A percentile compares a stretch with the other conserved stretches of the same genome.
These are phyloP conservation scores for Yarrowia sp. DNA, from an alignment of 805 yeast genomes.

Conservation along the genomic window DNA sequence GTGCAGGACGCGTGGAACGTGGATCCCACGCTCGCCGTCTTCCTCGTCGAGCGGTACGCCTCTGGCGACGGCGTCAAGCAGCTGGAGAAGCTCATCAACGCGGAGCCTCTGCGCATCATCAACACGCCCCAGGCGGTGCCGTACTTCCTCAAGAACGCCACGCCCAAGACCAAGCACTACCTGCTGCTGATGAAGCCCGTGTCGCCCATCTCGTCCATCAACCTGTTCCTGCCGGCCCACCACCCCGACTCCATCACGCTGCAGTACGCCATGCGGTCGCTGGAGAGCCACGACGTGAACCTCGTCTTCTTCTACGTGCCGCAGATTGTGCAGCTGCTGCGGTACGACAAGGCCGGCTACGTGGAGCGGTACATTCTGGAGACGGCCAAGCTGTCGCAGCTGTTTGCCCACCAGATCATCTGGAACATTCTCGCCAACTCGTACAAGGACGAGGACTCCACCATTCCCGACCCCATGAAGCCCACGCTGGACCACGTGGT, in stretches of 20 bases:
- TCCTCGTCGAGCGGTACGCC: conserved; percentile 59
- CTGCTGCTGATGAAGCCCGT: conserved; percentile 68
- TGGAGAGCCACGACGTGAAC: conserved; percentile 83
- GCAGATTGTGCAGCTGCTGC: conserved; percentile 88
- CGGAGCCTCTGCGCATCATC: conserved; percentile 59
- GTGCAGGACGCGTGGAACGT: conserved; percentile 59
- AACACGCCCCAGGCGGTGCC: conserved; percentile 58
- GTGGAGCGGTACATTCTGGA: conserved; percentile 86
- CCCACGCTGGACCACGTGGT: conserved; percentile 78
- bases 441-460: conserved; percentile 83
- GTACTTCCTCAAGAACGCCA: conserved; percentile 45
- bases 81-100: conserved; percentile 48
- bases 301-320: conserved; percentile 95
- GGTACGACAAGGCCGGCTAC: conserved; percentile 80
- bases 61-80: conserved; percentile 40
- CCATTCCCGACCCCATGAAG: conserved; percentile 74
- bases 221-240: conserved; percentile 73
- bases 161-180: conserved; percentile 32
- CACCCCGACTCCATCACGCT: conserved; percentile 63
- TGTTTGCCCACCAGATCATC: conserved; percentile 95
- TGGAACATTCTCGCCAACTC: conserved; percentile 97
- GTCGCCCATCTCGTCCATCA: conserved; percentile 81
- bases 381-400: conserved; percentile 83
- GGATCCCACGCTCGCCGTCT: conserved; percentile 71
- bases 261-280: conserved; percentile 87